Evolutionary conservation across 257 asterid species (phyloP), one percentile per base, ranked within the genome.

Genomic region (Lantana camara): DNA sequence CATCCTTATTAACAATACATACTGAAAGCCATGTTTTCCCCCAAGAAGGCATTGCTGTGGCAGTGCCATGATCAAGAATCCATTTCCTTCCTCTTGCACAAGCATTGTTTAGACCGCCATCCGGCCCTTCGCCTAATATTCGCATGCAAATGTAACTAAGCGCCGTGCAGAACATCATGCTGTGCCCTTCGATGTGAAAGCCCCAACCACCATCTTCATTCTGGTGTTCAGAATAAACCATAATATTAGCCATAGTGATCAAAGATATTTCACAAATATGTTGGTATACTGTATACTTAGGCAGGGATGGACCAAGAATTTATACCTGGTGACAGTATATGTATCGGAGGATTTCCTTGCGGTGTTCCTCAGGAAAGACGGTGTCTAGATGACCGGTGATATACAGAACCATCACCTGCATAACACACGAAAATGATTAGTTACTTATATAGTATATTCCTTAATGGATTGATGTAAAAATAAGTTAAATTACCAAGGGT

Each of bases 151-250:
- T 81, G 80, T 88, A 88, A 71, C 69, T 83, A 11, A 88, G 81
- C 1, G 79, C 56, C 1, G 96, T 88, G 57, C 96, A 77, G 61
- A 88, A 85, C 96, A 88, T 88, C 4, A 83, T 59, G 85, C 96
- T 88, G 41, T 83, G 94, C 7, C 96, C 96, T 77, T 83, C 91
- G 35, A 88, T 76, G 69, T 88, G 96, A 13, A 85, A 57, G 13
- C 96, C 96, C 96, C 96, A 88, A 1, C 96, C 96, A 53, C 96
- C 96, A 37, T 88, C 96, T 77, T 79, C 87, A 13, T 88, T 88
- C 94, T 87, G 68, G n/a, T n/a, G n/a, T n/a, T n/a, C n/a, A n/a
- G n/a, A n/a, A n/a, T n/a, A n/a, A n/a, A n/a, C n/a, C n/a, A n/a
- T n/a, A n/a, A n/a, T n/a, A n/a, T n/a, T n/a, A n/a, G n/a, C n/a